Evolutionary conservation across 2,329 filamentous ascomycete genomes (phyloP).

Genomic region (Fusarium anthophilum): DNA sequence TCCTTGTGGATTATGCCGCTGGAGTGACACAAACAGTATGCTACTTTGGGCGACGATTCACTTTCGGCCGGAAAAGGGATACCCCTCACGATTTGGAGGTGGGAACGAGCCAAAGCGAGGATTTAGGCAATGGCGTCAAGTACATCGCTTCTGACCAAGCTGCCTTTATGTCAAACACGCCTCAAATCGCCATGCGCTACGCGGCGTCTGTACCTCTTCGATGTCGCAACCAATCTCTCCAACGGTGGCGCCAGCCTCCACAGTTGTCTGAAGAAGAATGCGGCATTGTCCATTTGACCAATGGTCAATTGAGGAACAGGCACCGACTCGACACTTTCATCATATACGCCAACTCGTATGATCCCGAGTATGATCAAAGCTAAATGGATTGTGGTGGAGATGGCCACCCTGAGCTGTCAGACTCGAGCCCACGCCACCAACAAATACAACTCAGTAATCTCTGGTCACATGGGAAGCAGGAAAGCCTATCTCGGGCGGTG

Average conservation of each 20-base stretch:
- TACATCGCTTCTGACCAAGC: neutral
- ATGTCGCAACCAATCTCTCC: neutral
- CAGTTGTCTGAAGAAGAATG: neutral
- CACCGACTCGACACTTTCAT: neutral
- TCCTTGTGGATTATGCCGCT: neutral
- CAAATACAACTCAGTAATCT: rapidly evolving
- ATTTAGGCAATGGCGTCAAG: rapidly evolving
- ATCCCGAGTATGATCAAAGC: neutral
- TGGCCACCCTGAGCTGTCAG: neutral
- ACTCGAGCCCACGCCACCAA: neutral
- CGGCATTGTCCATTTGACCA: neutral
- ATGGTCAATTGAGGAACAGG: neutral
- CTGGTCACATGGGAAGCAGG: rapidly evolving
- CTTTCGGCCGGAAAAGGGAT: neutral
- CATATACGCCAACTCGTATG: neutral
- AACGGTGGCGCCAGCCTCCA: neutral
- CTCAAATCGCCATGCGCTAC: neutral
- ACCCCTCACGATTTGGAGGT: neutral
- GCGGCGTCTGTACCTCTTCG: neutral
- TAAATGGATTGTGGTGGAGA: neutral
- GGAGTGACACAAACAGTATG: neutral
- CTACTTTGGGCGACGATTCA: neutral
- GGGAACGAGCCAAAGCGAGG: neutral
- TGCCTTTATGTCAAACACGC: neutral
- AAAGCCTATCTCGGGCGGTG: neutral